Evolutionary conservation across 2,329 filamentous ascomycete genomes (phyloP), one percentile per base, ranked within the genome.

Genomic region (Penicillium sp.): DNA sequence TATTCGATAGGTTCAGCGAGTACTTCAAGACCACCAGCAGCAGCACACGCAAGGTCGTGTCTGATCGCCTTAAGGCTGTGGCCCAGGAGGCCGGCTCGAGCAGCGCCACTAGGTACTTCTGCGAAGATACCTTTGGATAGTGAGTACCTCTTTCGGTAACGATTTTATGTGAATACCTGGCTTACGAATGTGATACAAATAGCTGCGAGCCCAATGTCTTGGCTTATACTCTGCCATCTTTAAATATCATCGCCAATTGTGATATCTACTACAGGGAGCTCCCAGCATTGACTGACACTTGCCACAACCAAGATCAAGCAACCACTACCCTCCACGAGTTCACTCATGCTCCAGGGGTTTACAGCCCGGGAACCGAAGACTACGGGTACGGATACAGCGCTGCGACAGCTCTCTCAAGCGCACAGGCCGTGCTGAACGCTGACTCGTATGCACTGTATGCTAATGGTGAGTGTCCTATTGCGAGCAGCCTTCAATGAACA

Each of bases 261-360:
- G 76, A 79, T 14, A 70, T 84, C 73, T 89, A 85, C 76, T 80
- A 73, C 50, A 58, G 67, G 43, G 74, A 70, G 13, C 77, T 89
- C 9, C 76, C 82, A 0, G 76, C 78, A 2, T 56, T 83, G 31
- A 74, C 80, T 9, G 63, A 62, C 9, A 72, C 69, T 1, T 89
- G 87, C 75, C 84, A 88, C 67, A 79, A 65, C 2, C 86, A 89
- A 72, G 86, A 88, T 66, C 83, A 86, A 73, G 83, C 82, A 3
- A 86, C 81, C 11, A 88, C 86, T 14, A 80, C 80, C 32, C 70
- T 89, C 14, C 87, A 89, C 66, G 87, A 89, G 77, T 77, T 80
- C 62, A 87, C 86, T 9, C 87, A 89, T 67, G 77, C 81, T n/a
- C 72, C 80, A 67, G 78, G 74, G 72, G 77, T 81, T 13, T 79